These are phyloP conservation scores for Debaryomycetaceae sp. DNA, from an alignment of 1,139 yeast species.

Conservation along the genomic window DNA sequence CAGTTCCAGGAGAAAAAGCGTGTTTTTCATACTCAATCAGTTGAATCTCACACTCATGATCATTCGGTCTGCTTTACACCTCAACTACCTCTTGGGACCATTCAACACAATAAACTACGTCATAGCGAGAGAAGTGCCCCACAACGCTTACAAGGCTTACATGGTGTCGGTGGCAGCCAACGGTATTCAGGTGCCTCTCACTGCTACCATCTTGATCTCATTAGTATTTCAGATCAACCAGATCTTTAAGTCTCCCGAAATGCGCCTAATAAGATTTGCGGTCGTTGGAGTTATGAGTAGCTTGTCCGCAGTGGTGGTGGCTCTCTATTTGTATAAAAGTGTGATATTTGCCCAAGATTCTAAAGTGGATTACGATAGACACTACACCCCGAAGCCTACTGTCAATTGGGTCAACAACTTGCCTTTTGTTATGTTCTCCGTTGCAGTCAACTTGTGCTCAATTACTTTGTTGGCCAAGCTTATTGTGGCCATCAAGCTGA, in stretches of 20 bases:
- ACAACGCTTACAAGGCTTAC: slow-evolving; percentile 20
- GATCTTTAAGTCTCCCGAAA: slow-evolving; percentile 57
- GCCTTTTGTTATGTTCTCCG: slow-evolving; percentile 61
- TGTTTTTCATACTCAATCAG: slow-evolving; percentile 69
- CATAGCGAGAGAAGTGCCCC: slow-evolving; percentile 44
- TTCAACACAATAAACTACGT: slow-evolving; percentile 44
- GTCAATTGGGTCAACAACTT: slow-evolving; percentile 37
- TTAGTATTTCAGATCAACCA: slow-evolving; percentile 66
- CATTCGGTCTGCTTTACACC: slow-evolving; percentile 56
- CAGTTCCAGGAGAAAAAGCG: slow-evolving; percentile 50
- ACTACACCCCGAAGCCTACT: slow-evolving; percentile 11
- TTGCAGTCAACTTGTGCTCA: slow-evolving; percentile 62
- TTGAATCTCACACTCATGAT: slow-evolving; percentile 49
- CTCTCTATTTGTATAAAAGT: slow-evolving; percentile 44
- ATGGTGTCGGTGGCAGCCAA: slow-evolving; percentile 53
- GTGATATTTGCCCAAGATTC: slow-evolving; percentile 12
- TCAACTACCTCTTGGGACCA: slow-evolving; percentile 50
- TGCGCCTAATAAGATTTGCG: slow-evolving; percentile 30
- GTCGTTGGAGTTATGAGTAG: slow-evolving; percentile 37
- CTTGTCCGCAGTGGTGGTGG: slow-evolving; percentile 49
- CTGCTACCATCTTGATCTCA: slow-evolving; percentile 58
- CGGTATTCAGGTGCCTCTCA: slow-evolving; percentile 54
- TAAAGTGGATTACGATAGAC: slow-evolving; percentile 3
- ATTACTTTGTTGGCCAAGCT: slow-evolving; percentile 59
- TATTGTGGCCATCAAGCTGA: slow-evolving; percentile 59